Conservation (phyloP, 164 flowering plant species). For the Vitis labrusca region DNA sequence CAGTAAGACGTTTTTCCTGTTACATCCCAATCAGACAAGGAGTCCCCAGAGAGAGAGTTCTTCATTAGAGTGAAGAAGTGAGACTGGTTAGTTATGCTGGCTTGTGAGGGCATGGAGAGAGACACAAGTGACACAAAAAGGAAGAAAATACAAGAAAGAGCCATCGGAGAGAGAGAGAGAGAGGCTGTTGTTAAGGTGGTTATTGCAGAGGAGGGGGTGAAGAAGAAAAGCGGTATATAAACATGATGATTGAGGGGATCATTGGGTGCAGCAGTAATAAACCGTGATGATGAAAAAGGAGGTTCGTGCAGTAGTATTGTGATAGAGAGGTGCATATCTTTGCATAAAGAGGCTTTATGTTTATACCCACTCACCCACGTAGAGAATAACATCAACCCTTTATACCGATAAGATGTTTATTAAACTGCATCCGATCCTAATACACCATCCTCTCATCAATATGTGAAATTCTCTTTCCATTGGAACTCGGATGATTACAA, state of each 20-base stretch:
- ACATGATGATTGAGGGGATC: slow-evolving; percentile 36
- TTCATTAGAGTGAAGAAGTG: slow-evolving; percentile 71
- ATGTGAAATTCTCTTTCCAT: no score
- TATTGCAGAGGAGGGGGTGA: slow-evolving; percentile 27
- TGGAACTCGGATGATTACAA: background rate
- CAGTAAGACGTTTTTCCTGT: slow-evolving; percentile 36
- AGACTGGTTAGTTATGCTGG: slow-evolving; percentile 35
- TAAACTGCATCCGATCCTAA: slow-evolving; percentile 12
- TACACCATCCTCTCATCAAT: background rate
- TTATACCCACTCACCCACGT: slow-evolving; percentile 47
- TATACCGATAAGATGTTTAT: slow-evolving; percentile 11
- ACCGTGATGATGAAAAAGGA: slow-evolving; percentile 29
- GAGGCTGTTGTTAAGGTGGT: slow-evolving; percentile 2
- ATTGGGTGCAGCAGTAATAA: slow-evolving; percentile 31
- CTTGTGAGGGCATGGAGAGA: slow-evolving; percentile 21
- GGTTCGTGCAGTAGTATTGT: slow-evolving; percentile 24
- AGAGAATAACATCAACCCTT: slow-evolving; percentile 31
- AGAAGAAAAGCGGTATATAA: slow-evolving; percentile 47
- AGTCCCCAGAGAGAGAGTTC: slow-evolving; percentile 47
- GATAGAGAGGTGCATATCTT: slow-evolving; percentile 32
- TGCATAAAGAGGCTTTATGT: slow-evolving; percentile 65
- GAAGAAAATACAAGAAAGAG: slow-evolving; percentile 12
- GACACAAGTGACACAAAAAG: slow-evolving; percentile 23
- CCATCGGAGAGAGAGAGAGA: slow-evolving; percentile 24
- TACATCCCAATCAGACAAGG: slow-evolving; percentile 50